Percentiles rank a stretch among this genome's conserved stretches.
Conservation (phyloP, 2,329 filamentous ascomycete species). For the Falciphora oryzae region DNA sequence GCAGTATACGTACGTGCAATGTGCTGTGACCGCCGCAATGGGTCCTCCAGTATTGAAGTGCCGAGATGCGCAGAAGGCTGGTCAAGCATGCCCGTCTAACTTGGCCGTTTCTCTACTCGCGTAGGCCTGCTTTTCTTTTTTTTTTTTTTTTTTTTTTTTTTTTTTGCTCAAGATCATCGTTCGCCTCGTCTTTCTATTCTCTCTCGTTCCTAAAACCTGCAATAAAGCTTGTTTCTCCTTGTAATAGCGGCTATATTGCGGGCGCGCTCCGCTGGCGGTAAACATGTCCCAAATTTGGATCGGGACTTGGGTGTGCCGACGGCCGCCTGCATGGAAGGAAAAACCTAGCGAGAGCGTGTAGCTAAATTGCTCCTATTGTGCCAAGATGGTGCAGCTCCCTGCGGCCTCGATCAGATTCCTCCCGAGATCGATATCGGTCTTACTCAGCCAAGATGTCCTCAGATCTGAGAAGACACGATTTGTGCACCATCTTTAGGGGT, state of each 20-base stretch:
- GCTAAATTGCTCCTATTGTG: not conserved
- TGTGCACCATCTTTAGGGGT: not conserved
- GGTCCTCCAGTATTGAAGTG: not conserved
- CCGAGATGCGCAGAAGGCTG: not conserved
- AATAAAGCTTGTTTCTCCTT: not conserved
- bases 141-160: too few species aligned
- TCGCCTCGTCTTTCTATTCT: not conserved
- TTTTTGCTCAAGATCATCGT: not conserved
- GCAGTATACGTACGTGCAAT: not conserved
- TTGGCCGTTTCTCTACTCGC: too few species aligned
- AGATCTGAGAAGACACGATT: not conserved
- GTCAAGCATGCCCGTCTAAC: not conserved
- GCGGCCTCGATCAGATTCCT: not conserved
- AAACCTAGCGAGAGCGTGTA: not conserved
- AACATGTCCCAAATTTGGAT: not conserved
- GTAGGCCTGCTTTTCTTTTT: not conserved
- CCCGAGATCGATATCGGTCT: not conserved
- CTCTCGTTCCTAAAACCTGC: not conserved
- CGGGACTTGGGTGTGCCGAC: not conserved
- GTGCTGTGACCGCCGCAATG: not conserved
- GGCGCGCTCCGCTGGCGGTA: not conserved
- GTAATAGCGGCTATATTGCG: not conserved
- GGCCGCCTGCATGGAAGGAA: not conserved
- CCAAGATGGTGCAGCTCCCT: not conserved
- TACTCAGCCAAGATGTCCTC: not conserved